Base-by-base conservation (phyloP, 2,329 filamentous ascomycete genomes). In the Coniella lustricola region DNA sequence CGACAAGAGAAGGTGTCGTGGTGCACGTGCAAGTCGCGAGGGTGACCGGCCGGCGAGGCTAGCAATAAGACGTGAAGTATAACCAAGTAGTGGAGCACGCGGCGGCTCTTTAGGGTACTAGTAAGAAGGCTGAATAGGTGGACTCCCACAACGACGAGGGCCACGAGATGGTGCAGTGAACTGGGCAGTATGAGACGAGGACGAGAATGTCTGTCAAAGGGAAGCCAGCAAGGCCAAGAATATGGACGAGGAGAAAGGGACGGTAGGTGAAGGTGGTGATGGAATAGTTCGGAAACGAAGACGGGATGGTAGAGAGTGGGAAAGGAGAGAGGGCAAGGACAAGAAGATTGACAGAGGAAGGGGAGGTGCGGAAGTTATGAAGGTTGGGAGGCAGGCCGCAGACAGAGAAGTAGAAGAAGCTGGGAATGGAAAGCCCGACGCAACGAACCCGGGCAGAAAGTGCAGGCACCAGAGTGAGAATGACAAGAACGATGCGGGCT, bases 251-350 rank as follows among this genome's bases (percentile, higher is more conserved):
- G 46, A 48, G 34, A 32, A 17, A 52, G 20, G 35, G 20, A n/a
- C 16, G 21, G 4, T 7, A 46, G 45, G 49, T 44, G 39, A 45
- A 51, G 40, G 51, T 48, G 31, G 45, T 55, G 48, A 53, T 52
- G 55, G 58, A 49, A 51, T 55, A 54, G 55, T 55, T 50, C 50
- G 53, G 54, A 56, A 20, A 32, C 10, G 55, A 56, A n/a, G n/a
- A 53, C 34, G 55, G 46, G 49, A 52, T 55, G 56, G 53, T 52
- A 48, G 59, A 45, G 55, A 60, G 57, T 59, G 58, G 57, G 54
- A 56, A 51, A 64, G 56, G 56, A 56, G 56, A 57, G 56, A 60
- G 53, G 48, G 55, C 52, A 56, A 40, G 34, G 16, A 42, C 33
- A 12, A 56, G 59, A 55, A 45, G 54, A 14, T 46, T 48, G 49